A percentile compares a stretch with the other conserved stretches of the same genome.
phyloP scores from a whole-genome alignment of 768 basidiomycete species.

The Podaxis sp. region DNA sequence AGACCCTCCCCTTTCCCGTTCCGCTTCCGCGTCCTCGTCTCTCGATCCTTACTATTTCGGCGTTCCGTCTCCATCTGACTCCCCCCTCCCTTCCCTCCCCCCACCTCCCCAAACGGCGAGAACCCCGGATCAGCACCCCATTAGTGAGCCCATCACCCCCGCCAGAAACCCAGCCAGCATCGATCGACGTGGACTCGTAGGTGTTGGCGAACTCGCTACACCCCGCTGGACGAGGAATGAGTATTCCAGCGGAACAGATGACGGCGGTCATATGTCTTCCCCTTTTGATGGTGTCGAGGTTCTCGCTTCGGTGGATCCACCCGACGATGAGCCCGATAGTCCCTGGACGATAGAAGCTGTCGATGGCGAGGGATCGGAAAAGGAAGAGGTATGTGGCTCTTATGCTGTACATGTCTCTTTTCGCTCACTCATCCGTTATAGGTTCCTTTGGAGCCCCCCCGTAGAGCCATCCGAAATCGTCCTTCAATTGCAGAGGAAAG shows the following conservation, averaged over 20 bases:
- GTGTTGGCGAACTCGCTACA: slow-evolving; percentile 95
- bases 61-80: slow-evolving; percentile 61
- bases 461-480: slow-evolving; percentile 49
- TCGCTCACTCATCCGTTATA: neutral
- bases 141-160: slow-evolving; percentile 62
- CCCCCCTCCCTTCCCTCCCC: slow-evolving; percentile 52
- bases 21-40: slow-evolving; percentile 73
- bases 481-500: slow-evolving; percentile 79
- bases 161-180: slow-evolving; percentile 73
- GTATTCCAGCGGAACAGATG: slow-evolving; percentile 15
- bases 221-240: slow-evolving; percentile 80
- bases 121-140: slow-evolving; percentile 57
- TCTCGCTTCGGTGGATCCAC: slow-evolving; percentile 30
- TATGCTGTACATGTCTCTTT: neutral
- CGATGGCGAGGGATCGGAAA: slow-evolving; percentile 73
- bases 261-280: slow-evolving; percentile 12
- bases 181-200: slow-evolving; percentile 84
- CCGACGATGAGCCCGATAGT: slow-evolving; percentile 66
- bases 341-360: slow-evolving; percentile 89
- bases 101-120: slow-evolving; percentile 35
- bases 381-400: slow-evolving; percentile 52
- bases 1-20: slow-evolving; percentile 52
- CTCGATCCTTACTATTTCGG: slow-evolving; percentile 90
- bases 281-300: slow-evolving; percentile 31
- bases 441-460: slow-evolving; percentile 36